Percentiles rank a stretch among this genome's conserved stretches.
Evolutionary conservation across 2,329 filamentous ascomycete genomes (phyloP).

Genomic region (Chalara sp.): DNA sequence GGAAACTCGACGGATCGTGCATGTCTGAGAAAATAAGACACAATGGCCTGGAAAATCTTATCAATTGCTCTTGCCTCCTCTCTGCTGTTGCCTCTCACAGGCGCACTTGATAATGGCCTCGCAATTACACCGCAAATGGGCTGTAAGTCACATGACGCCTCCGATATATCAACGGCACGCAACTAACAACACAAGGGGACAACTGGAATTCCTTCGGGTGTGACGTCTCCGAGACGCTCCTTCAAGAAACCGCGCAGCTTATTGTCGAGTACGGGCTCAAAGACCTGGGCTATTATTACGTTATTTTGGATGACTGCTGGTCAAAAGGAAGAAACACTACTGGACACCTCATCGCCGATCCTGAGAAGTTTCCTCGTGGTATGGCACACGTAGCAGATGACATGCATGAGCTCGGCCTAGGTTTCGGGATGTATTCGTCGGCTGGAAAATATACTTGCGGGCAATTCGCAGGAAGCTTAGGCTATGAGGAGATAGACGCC

Average conservation of each 20-base stretch:
- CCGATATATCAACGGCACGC: background rate
- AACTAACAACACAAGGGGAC: conserved; percentile 9
- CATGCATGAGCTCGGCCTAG: conserved; percentile 40
- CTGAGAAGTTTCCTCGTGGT: conserved; percentile 39
- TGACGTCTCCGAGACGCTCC: conserved; percentile 42
- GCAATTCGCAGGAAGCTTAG: conserved; percentile 37
- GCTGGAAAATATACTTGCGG: conserved; percentile 37
- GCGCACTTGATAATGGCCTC: conserved; percentile 33
- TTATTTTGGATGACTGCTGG: conserved; percentile 50
- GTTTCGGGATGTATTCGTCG: conserved; percentile 46
- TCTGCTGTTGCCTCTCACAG: background rate
- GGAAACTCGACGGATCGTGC: too few relatives aligned
- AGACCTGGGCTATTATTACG: conserved; percentile 49
- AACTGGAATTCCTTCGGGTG: conserved; percentile 46
- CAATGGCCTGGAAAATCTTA: too few relatives aligned
- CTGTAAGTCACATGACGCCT: conserved; percentile 22
- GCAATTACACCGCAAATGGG: conserved; percentile 36
- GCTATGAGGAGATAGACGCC: conserved; percentile 45
- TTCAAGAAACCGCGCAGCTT: conserved; percentile 39
- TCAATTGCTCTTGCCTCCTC: too few relatives aligned
- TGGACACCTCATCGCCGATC: conserved; percentile 33
- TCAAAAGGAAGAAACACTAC: conserved; percentile 34
- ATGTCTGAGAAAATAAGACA: too few relatives aligned
- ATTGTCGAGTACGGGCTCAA: conserved; percentile 43
- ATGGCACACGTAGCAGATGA: conserved; percentile 39